Evolutionary conservation across 495 filamentous ascomycete genomes (phyloP), one percentile per base, ranked within the genome.

Genomic region (Delitschia confertaspora): DNA sequence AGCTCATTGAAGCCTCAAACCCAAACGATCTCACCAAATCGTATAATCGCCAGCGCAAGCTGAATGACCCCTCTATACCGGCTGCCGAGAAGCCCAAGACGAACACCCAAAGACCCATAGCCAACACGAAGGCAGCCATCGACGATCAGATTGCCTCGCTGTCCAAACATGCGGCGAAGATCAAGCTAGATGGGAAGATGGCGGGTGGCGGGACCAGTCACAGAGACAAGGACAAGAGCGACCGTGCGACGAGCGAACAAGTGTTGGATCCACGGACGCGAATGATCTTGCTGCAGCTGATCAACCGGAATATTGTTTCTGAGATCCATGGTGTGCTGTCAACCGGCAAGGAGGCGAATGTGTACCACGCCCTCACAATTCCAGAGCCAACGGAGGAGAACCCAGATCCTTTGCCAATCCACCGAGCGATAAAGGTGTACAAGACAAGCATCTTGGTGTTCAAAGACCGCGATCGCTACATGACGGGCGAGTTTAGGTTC

Each of bases 281-380:
- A 40, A 93, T 94, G 85, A 89, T 96, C 34, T 69, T 98, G 26
- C 68, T 94, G 45, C 85, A 95, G 65, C 81, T 96, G 73, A 89
- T 96, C 66, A 95, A 95, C 59, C 74, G 83, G 2, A 76, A 78
- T 17, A 63, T 88, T 35, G 72, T 95, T 11, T 76, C 85, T 14
- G 84, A 86, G 59, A 77, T 95, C 24, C 83, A 96, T 58, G 91
- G 91, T 7, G 88, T 88, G 60, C 67, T 98, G 49, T 91, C 84
- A 30, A 95, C 91, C 0, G 91, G 91, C 33, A 98, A 98, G 60
- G 91, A 98, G 63, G 91, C 91, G 33, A 96, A 98, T 51, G 91
- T 98, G 16, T 98, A 96, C 65, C 81, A 88, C 48, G 81, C 84
- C 1, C 60, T 86, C 31, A 73, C 73, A 1, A 55, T 65, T 7